Base-by-base conservation (phyloP, 2,329 filamentous ascomycete species). In the Alternaria triticina region DNA sequence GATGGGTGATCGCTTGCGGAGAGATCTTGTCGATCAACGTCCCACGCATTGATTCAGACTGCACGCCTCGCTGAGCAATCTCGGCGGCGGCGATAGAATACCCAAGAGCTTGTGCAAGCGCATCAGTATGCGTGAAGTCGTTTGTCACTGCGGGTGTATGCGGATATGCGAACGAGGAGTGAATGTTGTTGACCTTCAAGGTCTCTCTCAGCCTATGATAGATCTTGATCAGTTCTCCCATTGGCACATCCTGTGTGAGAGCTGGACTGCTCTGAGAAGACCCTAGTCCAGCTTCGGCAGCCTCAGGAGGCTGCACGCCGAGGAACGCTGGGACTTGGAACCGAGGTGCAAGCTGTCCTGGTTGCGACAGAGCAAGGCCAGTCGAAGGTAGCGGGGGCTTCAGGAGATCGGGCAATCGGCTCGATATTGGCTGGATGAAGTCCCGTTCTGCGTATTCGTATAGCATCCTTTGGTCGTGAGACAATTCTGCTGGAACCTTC, bases 71-170 rank as follows among this genome's bases (percentile, higher is more conserved):
- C 77, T 97, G 94, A 67, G 94, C 90, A 68, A 98, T 97, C 81
- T 99, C 96, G 5, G 92, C 89, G 0, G 94, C 90, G 9, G 94
- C 90, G 62, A 99, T 94, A 0, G 94, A 95, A 76, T 90, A 93
- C 2, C 93, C 95, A 13, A 97, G 88, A 2, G 89, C 84, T 61
- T 86, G 85, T 13, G 89, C 86, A 11, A 94, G 79, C 1, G 86
- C 86, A 70, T 91, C 89, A 61, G 83, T 83, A 62, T 84, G 77
- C 1, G 84, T 82, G 61, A 85, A 71, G 30, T 87, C 85, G 46
- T 86, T 84, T 1, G 74, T 60, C 10, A 74, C 75, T 17, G 80
- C 72, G 5, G 79, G 74, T 10, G 81, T 80, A 13, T 82, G 75
- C 3, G 78, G 78, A 54, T 84, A 82, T 12, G 74, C 74, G 67